Percentiles rank a stretch among this genome's conserved stretches.
phyloP scores from a whole-genome alignment of 768 basidiomycete species.

The Coprinellus micaceus region DNA sequence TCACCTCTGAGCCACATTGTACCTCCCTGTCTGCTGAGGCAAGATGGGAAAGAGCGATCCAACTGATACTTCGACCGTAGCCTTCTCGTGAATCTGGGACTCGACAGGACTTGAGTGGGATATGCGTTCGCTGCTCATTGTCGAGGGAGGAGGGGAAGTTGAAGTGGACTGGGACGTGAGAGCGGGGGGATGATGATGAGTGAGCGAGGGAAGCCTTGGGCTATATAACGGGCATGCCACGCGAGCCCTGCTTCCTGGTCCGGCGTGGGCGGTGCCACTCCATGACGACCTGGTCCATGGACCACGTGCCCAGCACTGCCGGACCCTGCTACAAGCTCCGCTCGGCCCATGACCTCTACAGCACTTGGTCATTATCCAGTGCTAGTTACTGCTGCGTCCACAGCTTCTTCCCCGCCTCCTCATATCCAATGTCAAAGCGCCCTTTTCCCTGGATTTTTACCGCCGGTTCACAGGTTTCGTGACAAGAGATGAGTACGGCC shows the following conservation, averaged over 20 bases:
- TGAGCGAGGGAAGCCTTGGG: neutral
- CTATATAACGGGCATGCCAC: no score
- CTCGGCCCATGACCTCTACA: neutral
- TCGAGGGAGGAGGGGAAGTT: neutral
- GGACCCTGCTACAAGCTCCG: neutral
- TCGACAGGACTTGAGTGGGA: neutral
- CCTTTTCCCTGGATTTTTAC: no score
- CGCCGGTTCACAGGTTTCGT: no score
- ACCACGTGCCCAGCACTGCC: neutral
- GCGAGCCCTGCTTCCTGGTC: no score
- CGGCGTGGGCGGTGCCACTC: no score
- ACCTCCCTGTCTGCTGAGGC: slow-evolving; percentile 5
- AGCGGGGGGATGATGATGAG: neutral
- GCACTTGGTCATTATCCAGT: neutral
- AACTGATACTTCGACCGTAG: neutral
- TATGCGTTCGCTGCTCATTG: neutral
- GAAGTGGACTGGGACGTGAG: neutral
- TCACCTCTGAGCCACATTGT: slow-evolving; percentile 4
- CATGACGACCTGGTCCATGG: neutral
- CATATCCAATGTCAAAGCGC: no score
- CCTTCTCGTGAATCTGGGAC: neutral
- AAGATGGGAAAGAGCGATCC: slow-evolving; percentile 10
- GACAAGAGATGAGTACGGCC: no score
- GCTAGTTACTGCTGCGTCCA: no score
- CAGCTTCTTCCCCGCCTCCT: neutral